phyloP scores from a whole-genome alignment of 345 rosid genomes.

The Geranium rotundifolium region DNA sequence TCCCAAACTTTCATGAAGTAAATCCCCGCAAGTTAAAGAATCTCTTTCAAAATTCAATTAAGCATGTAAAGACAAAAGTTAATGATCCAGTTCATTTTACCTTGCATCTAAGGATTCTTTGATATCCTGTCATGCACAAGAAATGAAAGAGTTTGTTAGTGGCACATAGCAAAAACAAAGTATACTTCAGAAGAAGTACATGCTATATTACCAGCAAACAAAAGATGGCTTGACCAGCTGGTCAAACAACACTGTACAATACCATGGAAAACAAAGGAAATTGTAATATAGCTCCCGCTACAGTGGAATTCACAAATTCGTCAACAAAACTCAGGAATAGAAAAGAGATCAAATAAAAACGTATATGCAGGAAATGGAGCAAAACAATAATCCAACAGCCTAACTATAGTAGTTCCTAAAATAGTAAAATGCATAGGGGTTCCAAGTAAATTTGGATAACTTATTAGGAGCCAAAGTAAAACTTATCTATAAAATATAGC shows the following conservation, averaged over 20 bases:
- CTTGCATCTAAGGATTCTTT: constrained; percentile 27
- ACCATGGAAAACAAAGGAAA: neutral
- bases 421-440: neutral
- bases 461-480: neutral
- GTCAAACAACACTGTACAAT: neutral
- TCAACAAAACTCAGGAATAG: neutral
- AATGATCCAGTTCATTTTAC: constrained; percentile 16
- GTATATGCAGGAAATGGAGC: neutral
- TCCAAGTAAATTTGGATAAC: neutral
- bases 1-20: neutral
- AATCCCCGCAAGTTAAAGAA: neutral
- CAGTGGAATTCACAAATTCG: neutral
- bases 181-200: neutral
- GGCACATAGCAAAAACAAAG: neutral
- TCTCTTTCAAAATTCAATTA: neutral
- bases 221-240: neutral
- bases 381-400: neutral
- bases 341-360: neutral
- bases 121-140: constrained; percentile 24
- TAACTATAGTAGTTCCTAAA: neutral
- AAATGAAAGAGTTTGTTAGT: neutral
- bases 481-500: neutral
- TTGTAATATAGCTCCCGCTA: neutral
- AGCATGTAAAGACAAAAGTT: neutral
- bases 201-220: neutral